A percentile compares a stretch with the other conserved stretches of the same genome.
Conservation (phyloP, 768 basidiomycete genomes). For the Thelephora ganbajun region DNA sequence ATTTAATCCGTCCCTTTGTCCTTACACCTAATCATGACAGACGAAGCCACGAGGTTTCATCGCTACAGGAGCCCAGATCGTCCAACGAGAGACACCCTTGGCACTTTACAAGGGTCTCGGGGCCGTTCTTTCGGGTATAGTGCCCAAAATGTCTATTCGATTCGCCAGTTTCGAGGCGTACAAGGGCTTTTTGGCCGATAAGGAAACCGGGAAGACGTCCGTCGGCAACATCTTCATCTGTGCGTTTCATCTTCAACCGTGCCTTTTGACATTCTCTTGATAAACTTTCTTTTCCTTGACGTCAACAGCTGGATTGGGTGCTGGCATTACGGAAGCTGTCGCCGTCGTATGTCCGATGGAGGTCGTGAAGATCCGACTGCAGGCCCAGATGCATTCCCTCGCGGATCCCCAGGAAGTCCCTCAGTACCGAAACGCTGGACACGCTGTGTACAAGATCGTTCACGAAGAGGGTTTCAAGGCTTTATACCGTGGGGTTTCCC, state of each 20-base stretch:
- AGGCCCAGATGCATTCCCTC: slow-evolving; percentile 94
- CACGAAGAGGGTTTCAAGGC: slow-evolving; percentile 80
- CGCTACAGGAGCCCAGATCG: slow-evolving; percentile 81
- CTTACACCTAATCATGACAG: slow-evolving; percentile 24
- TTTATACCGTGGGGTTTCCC: slow-evolving; percentile 83
- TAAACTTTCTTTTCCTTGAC: not conserved
- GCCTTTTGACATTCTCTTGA: not conserved
- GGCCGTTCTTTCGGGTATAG: slow-evolving; percentile 91
- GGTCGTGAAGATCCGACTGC: slow-evolving; percentile 95
- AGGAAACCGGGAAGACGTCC: slow-evolving; percentile 64
- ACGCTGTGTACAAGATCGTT: slow-evolving; percentile 90
- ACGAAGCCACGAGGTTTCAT: slow-evolving; percentile 87
- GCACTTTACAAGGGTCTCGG: slow-evolving; percentile 98
- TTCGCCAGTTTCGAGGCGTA: slow-evolving; percentile 97
- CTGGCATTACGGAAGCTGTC: slow-evolving; percentile 92
- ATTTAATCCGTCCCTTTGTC: not conserved
- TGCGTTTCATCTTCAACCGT: slow-evolving; percentile 20
- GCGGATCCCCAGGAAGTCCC: slow-evolving; percentile 92
- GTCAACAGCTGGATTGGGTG: slow-evolving; percentile 73
- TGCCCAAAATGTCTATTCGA: slow-evolving; percentile 98
- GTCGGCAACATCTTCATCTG: slow-evolving; percentile 79
- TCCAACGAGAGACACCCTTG: slow-evolving; percentile 81
- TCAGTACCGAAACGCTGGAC: slow-evolving; percentile 90
- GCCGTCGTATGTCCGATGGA: slow-evolving; percentile 98
- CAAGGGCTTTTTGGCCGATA: slow-evolving; percentile 68